Base-by-base conservation (phyloP, 768 basidiomycete genomes). In the Steccherinum ochraceum region DNA sequence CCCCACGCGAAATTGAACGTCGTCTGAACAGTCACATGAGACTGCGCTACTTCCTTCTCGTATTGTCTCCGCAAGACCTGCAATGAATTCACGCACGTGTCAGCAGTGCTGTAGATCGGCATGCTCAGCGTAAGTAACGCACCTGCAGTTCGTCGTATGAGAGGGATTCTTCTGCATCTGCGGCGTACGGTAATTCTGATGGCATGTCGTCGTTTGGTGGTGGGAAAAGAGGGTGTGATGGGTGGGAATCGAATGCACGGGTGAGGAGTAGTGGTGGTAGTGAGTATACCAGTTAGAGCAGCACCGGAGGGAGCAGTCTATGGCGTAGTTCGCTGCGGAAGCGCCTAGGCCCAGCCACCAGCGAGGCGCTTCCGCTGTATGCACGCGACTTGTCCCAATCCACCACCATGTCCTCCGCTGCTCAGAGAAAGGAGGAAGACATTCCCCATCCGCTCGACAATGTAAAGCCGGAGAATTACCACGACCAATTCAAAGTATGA, bases 1-100 rank as follows among this genome's bases (percentile, higher is more conserved):
- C 95, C 95, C 95, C 95, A 96, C 39, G 91, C 82, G 68, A 87
- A 94, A 72, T 98, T 98, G 75, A 99, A 99, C 66, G 92, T 94
- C 39, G 93, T 95, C 71, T 99, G 96, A 5, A 86, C 79, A 10
- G 91, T 92, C 52, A 96, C 79, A 67, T 95, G 93, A 46, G 81
- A 77, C 56, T 92, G 85, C 0, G 79, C 73, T 18, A 82, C 72
- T 66, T 99, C 95, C 67, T 84, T 92, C 75, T 91, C 80, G 69
- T 95, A 94, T 63, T 98, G 94, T 51, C 77, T 61, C 52, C 84
- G 74, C 40, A 97, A 73, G 3, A 97, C 93, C 93, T 95, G n/a
- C n/a, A n/a, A 59, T 5, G 27, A n/a, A 3, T 18, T 18, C 12
- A 35, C 19, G 19, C 1, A 12, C 46, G 13, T 12, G 45, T 20